phyloP scores from a whole-genome alignment of 2,329 filamentous ascomycete species.

The Colletotrichum sansevieriae region DNA sequence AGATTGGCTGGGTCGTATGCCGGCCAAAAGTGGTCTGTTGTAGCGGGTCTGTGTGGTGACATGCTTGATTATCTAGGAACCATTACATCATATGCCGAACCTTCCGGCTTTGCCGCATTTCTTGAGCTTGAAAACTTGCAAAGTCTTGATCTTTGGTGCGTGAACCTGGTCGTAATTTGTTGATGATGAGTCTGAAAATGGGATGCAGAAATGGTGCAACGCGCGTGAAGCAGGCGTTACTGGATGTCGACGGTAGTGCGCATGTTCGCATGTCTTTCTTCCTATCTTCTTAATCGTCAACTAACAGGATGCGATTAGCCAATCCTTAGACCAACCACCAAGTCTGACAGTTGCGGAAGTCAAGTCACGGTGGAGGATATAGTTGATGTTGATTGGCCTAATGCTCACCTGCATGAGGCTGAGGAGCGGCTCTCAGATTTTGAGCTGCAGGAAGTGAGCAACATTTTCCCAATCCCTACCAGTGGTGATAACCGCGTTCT shows the following conservation, averaged over 20 bases:
- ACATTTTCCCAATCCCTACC: no score
- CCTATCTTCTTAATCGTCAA: no score
- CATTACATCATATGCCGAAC: slow-evolving; percentile 39
- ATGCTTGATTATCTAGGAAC: slow-evolving; percentile 12
- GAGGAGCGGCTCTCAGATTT: no score
- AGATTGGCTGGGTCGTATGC: slow-evolving; percentile 10
- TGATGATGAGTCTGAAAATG: not conserved
- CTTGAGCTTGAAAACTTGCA: slow-evolving; percentile 4
- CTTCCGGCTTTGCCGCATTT: slow-evolving; percentile 16
- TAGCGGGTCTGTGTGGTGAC: slow-evolving; percentile 39
- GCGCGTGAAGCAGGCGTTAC: not conserved
- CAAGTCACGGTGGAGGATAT: not conserved
- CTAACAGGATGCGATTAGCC: no score
- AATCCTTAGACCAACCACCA: no score
- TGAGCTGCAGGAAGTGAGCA: no score
- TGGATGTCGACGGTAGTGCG: no score
- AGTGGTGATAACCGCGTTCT: no score
- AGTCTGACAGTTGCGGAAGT: no score
- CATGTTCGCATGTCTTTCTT: no score
- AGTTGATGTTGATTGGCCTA: slow-evolving; percentile 5
- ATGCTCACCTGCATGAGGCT: not conserved
- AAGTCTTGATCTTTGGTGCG: not conserved
- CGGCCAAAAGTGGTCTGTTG: slow-evolving; percentile 23
- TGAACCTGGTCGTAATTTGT: not conserved
- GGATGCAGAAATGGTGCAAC: not conserved